Conservation (phyloP, 306 rosid species). For the Fragaria ananassa region DNA sequence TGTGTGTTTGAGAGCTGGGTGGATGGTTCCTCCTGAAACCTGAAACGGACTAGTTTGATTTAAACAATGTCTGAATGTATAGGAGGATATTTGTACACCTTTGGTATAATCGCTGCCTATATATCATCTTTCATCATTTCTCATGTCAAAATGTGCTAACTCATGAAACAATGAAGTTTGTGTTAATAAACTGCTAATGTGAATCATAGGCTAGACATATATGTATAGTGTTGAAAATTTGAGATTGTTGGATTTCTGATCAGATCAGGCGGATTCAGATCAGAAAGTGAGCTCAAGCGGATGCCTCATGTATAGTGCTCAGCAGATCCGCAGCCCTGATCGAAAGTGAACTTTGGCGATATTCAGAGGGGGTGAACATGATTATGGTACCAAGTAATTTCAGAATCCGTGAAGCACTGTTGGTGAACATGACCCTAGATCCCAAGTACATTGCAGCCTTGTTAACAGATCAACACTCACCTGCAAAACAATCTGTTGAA, state of each 20-base stretch:
- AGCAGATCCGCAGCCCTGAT: not conserved
- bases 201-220: not conserved
- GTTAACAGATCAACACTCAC: not conserved
- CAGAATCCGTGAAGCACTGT: not conserved
- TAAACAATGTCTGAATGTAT: not conserved
- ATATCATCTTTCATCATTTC: slow-evolving; percentile 8
- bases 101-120: not conserved
- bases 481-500: slow-evolving; percentile 17
- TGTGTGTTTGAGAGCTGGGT: not conserved
- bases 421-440: not conserved
- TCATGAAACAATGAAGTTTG: not conserved
- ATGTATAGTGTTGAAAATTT: not conserved
- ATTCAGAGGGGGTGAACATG: not conserved
- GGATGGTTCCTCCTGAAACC: not conserved
- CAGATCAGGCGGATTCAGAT: slow-evolving; percentile 1
- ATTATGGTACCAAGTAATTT: not conserved
- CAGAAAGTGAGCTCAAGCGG: not conserved
- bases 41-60: not conserved
- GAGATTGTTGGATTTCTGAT: slow-evolving; percentile 7
- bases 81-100: not conserved
- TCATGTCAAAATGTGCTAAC: slow-evolving; percentile 3
- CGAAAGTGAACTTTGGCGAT: not conserved
- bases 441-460: not conserved
- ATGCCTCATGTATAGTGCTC: slow-evolving; percentile 8
- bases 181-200: slow-evolving; percentile 2